Percentiles rank a stretch among this genome's conserved stretches.
These are phyloP conservation scores for Collybia sordida DNA, from an alignment of 768 basidiomycete genomes.

Conservation along the genomic window DNA sequence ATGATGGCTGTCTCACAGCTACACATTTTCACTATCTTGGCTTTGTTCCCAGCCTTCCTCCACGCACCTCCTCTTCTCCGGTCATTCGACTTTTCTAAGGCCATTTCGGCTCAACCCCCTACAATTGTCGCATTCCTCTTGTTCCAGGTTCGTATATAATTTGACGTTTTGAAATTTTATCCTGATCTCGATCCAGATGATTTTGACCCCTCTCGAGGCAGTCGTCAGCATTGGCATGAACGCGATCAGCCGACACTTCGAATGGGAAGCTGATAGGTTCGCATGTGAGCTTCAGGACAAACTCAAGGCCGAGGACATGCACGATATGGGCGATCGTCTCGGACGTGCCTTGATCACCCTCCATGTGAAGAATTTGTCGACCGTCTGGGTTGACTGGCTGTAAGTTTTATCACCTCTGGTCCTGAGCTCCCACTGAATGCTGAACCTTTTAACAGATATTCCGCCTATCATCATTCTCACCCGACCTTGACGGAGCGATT, in stretches of 20 bases:
- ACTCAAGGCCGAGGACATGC: slow-evolving; percentile 56
- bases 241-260: slow-evolving; percentile 80
- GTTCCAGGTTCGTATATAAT: slow-evolving; percentile 58
- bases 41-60: slow-evolving; percentile 88
- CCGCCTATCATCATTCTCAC: slow-evolving; percentile 94
- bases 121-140: slow-evolving; percentile 85
- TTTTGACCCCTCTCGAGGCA: slow-evolving; percentile 77
- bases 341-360: slow-evolving; percentile 80
- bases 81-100: slow-evolving; percentile 77
- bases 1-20: slow-evolving; percentile 83
- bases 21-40: slow-evolving; percentile 85
- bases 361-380: slow-evolving; percentile 90
- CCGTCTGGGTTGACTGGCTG: slow-evolving; percentile 94
- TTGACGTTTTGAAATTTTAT: not conserved
- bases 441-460: slow-evolving; percentile 56
- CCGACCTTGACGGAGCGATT: slow-evolving; percentile 91
- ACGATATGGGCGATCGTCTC: slow-evolving; percentile 84
- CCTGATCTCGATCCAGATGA: slow-evolving; percentile 48
- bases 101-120: slow-evolving; percentile 64
- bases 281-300: slow-evolving; percentile 69
- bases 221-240: slow-evolving; percentile 76
- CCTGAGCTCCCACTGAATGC: not conserved
- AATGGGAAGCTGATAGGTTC: slow-evolving; percentile 91
- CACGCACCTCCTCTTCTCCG: slow-evolving; percentile 74
- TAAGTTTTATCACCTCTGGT: slow-evolving; percentile 39